Base-by-base conservation (phyloP, 495 filamentous ascomycete genomes). In the Penicillium roqueforti region DNA sequence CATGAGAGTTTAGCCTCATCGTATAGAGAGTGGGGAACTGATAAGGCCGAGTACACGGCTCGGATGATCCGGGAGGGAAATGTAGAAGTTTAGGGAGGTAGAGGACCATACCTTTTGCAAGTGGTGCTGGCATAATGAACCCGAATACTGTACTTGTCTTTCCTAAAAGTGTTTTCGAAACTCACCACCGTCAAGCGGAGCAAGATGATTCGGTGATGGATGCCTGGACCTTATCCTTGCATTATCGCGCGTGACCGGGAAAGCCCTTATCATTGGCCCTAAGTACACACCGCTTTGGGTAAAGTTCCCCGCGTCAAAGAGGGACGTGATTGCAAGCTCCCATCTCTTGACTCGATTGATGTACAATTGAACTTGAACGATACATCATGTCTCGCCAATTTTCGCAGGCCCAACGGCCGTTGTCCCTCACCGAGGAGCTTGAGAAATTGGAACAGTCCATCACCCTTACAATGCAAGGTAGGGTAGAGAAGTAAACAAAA, bases 371-470 rank as follows among this genome's bases (percentile, higher is more conserved):
- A 37, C 19, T 34, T 28, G 26, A 20, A 37, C 29, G 26, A 18
- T 16, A 23, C 25, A 62, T 29, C 6, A 83, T 83, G 80, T 78
- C 80, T 43, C 79, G 77, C 32, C 75, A 68, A 49, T 73, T 75
- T 14, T 68, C 76, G 4, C 75, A 81, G 1, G 69, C 82, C 7
- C 74, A 80, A 47, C 80, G 90, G 39, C 86, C 81, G 20, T 75
- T 96, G 48, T 87, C 88, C 5, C 78, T 97, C 53, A 93, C 92
- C 0, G 93, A 97, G 62, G 93, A 98, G 75, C 78, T 98, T 19
- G 93, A 98, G 76, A 96, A 89, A 67, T 73, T 98, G 13, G 93
- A 98, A 65, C 95, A 97, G 67, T 91, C 87, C 32, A 97, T 98
- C 63, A 98, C 93, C 13, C 80, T 97, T 36, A 97, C 93, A 3